Percentiles rank a stretch among this genome's conserved stretches.
phyloP scores from a whole-genome alignment of 2,329 filamentous ascomycete species.

The Curvularia verruculosa region DNA sequence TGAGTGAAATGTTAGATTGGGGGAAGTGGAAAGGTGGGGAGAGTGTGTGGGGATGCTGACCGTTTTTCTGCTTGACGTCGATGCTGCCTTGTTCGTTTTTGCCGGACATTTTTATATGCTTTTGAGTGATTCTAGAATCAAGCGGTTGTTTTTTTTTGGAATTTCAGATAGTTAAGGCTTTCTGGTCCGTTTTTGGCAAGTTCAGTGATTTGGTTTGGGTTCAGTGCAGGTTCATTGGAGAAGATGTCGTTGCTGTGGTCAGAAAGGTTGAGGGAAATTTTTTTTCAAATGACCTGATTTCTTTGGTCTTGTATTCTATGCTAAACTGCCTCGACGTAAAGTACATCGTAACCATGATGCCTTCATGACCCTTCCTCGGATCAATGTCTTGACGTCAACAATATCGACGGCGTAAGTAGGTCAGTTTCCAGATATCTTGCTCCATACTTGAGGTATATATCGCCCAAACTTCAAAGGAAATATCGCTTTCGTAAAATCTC shows the following conservation, averaged over 20 bases:
- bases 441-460: background rate
- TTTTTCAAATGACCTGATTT: background rate
- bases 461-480: background rate
- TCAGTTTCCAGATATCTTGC: background rate
- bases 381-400: constrained; percentile 20
- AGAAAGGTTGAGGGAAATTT: background rate
- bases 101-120: constrained; percentile 21
- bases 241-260: background rate
- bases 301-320: background rate
- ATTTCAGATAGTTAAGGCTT: background rate
- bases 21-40: background rate
- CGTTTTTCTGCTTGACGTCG: constrained; percentile 39
- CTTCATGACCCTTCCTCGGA: constrained; percentile 9
- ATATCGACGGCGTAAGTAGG: constrained; percentile 2
- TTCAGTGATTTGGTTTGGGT: background rate
- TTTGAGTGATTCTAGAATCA: constrained; percentile 9
- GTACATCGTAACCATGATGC: constrained; percentile 17
- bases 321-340: constrained; percentile 1
- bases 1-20: constrained; percentile 3
- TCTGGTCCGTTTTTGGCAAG: background rate
- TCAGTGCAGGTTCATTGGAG: background rate
- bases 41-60: no score
- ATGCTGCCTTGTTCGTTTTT: constrained; percentile 31
- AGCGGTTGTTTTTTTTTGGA: no score
- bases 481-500: no score